Percentiles rank a stretch among this genome's conserved stretches.
Evolutionary conservation across 495 filamentous ascomycete species (phyloP).

Genomic region (Penicillium odoratum): DNA sequence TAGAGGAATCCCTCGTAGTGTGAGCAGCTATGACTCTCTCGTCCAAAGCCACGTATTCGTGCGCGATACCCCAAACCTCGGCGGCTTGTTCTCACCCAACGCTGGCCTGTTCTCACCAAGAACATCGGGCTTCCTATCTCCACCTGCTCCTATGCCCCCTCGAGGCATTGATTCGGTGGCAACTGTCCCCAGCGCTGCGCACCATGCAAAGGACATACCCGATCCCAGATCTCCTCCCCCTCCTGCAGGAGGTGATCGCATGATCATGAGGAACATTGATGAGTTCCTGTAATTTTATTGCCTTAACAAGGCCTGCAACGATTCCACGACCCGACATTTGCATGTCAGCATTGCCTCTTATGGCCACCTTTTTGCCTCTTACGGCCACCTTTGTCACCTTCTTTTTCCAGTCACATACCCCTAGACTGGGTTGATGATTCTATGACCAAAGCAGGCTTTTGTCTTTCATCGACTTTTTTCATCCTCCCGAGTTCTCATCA

Average conservation of each 20-base stretch:
- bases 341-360: no score
- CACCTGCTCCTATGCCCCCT: constrained; percentile 32
- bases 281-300: constrained; percentile 47
- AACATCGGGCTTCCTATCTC: constrained; percentile 47
- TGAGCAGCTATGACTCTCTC: constrained; percentile 32
- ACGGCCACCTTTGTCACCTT: constrained; percentile 12
- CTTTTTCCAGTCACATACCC: constrained; percentile 27
- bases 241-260: constrained; percentile 42
- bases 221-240: constrained; percentile 55
- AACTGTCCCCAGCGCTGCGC: constrained; percentile 23
- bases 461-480: constrained; percentile 33
- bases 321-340: constrained; percentile 36
- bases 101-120: constrained; percentile 50
- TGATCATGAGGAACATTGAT: constrained; percentile 56
- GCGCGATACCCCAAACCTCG: constrained; percentile 37
- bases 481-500: neutral
- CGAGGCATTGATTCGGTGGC: constrained; percentile 37
- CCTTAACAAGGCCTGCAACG: constrained; percentile 25
- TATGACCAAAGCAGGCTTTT: constrained; percentile 53
- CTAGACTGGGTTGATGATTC: constrained; percentile 33
- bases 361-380: constrained; percentile 20
- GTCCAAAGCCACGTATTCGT: constrained; percentile 39
- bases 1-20: constrained; percentile 21
- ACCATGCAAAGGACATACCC: constrained; percentile 33
- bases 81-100: constrained; percentile 49